These are phyloP conservation scores for Neophaeococcomyces aloes DNA, from an alignment of 2,329 filamentous ascomycete species.

Conservation along the genomic window DNA sequence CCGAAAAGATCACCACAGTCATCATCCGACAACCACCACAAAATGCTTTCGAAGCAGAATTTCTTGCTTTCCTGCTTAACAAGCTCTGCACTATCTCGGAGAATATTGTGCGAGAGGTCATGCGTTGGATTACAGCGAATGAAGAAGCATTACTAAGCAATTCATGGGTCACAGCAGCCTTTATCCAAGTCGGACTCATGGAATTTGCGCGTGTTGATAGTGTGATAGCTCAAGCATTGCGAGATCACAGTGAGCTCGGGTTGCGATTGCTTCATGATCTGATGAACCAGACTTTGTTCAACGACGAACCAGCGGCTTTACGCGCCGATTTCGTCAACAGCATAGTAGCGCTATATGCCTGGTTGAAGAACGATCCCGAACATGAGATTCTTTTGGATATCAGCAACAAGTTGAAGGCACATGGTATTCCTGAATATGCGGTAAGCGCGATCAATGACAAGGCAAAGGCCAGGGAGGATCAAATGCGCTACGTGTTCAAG, in stretches of 20 bases:
- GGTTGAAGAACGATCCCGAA: slow-evolving; percentile 64
- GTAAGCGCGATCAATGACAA: slow-evolving; percentile 47
- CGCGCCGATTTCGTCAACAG: slow-evolving; percentile 79
- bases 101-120: slow-evolving; percentile 34
- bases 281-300: slow-evolving; percentile 67
- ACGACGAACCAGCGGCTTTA: slow-evolving; percentile 64
- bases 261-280: slow-evolving; percentile 72
- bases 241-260: slow-evolving; percentile 58
- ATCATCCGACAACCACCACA: slow-evolving; percentile 45
- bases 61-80: slow-evolving; percentile 50
- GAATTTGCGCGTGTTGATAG: slow-evolving; percentile 57
- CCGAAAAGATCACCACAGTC: slow-evolving; percentile 45
- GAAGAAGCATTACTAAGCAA: slow-evolving; percentile 55
- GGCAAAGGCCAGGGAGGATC: slow-evolving; percentile 55
- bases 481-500: slow-evolving; percentile 89
- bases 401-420: slow-evolving; percentile 52
- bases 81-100: slow-evolving; percentile 49
- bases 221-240: slow-evolving; percentile 62
- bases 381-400: slow-evolving; percentile 59
- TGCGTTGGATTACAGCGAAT: slow-evolving; percentile 39
- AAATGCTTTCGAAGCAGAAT: slow-evolving; percentile 50
- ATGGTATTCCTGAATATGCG: slow-evolving; percentile 45
- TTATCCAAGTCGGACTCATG: slow-evolving; percentile 50
- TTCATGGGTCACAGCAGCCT: slow-evolving; percentile 48
- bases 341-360: slow-evolving; percentile 67